Conservation (phyloP, 352 stramenopile species). For the Phytophthora pini region DNA sequence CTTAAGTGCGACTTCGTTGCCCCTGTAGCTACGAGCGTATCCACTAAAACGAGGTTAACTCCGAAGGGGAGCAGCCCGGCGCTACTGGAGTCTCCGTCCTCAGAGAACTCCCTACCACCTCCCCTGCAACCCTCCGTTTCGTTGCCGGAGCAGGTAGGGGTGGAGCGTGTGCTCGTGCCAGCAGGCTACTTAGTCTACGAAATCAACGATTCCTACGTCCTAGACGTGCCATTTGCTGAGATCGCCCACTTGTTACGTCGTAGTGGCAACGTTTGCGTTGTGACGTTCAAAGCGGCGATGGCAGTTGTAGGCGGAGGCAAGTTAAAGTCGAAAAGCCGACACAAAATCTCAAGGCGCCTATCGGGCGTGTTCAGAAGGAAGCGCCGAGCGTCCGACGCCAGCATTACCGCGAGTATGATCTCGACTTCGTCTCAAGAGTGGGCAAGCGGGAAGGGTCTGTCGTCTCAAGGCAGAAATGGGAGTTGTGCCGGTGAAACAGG, state of each 20-base stretch:
- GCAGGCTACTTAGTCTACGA: conserved; percentile 70
- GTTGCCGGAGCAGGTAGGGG: conserved; percentile 3
- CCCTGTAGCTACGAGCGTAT: conserved; percentile 18
- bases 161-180: conserved; percentile 45
- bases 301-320: conserved; percentile 42
- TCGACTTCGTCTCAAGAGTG: conserved; percentile 28
- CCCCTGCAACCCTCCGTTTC: conserved; percentile 13
- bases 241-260: conserved; percentile 64
- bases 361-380: conserved; percentile 54
- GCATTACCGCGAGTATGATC: conserved; percentile 30
- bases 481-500: conserved; percentile 8
- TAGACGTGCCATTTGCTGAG: conserved; percentile 63
- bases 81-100: conserved; percentile 13
- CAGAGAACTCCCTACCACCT: background rate
- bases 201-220: conserved; percentile 66
- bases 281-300: conserved; percentile 70
- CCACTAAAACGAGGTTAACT: conserved; percentile 18
- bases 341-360: conserved; percentile 53
- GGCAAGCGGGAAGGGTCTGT: conserved; percentile 15
- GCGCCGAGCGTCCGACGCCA: conserved; percentile 28
- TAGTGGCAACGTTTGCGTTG: conserved; percentile 47
- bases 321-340: conserved; percentile 9
- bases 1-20: conserved; percentile 55
- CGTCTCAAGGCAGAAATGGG: conserved; percentile 16
- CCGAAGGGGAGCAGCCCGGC: conserved; percentile 21